Conservation (phyloP, 495 filamentous ascomycete genomes). For the Platismatia glauca region DNA sequence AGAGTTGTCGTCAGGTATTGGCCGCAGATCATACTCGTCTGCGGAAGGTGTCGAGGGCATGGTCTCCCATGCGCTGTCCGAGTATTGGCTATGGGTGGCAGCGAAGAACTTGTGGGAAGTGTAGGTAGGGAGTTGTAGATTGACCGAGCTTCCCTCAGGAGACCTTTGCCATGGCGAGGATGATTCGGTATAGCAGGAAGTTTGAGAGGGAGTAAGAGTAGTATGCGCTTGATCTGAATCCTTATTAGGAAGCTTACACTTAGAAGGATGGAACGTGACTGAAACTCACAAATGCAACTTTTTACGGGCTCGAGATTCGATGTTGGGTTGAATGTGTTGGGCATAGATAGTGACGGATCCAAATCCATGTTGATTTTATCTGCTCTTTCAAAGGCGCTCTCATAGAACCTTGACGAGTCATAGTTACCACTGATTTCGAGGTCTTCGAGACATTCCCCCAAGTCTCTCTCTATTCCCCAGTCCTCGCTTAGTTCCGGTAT, state of each 20-base stretch:
- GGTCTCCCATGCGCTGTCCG: neutral
- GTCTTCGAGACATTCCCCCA: neutral
- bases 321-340: neutral
- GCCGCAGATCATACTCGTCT: neutral
- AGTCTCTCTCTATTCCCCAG: neutral
- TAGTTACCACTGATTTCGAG: neutral
- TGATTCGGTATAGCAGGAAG: neutral
- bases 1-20: neutral
- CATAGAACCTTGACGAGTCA: neutral
- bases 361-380: neutral
- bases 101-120: neutral
- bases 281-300: neutral
- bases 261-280: too few relatives aligned
- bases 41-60: neutral
- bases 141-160: neutral
- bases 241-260: neutral
- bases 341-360: neutral
- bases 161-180: neutral
- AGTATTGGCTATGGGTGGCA: neutral
- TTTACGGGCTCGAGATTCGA: neutral
- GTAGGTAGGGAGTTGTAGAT: neutral
- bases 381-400: neutral
- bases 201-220: neutral
- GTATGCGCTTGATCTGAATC: neutral
- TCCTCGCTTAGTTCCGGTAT: neutral